Percentiles rank a stretch among this genome's conserved stretches.
Evolutionary conservation across 139 green algal genomes (phyloP).

Genomic region (Astrephomene gubernaculifera): DNA sequence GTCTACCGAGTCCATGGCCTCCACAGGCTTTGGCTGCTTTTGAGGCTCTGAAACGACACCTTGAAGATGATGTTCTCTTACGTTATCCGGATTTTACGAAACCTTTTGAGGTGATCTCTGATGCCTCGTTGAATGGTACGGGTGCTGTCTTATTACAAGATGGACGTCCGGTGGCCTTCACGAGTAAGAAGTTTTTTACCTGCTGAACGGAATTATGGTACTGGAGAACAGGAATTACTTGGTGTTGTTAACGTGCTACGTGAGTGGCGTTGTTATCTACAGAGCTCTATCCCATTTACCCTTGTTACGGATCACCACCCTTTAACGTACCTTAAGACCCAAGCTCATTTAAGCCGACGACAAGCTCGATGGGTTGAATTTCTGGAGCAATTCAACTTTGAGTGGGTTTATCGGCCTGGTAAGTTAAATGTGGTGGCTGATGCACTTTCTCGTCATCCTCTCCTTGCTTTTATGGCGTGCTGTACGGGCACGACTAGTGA

Average conservation of each 20-base stretch:
- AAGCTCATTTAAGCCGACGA: background rate
- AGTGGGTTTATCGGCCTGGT: conserved; percentile 1
- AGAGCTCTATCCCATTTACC: background rate
- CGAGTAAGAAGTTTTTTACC: background rate
- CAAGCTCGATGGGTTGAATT: conserved; percentile 19
- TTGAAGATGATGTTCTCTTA: background rate
- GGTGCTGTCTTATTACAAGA: conserved; percentile 3
- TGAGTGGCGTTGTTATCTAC: background rate
- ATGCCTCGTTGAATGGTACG: conserved; percentile 1
- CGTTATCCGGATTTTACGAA: conserved; percentile 2
- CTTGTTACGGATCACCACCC: conserved; percentile 12
- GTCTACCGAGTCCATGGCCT: background rate
- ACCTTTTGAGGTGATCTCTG: conserved; percentile 1
- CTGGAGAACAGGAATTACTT: background rate
- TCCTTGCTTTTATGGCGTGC: background rate
- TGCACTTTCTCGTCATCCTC: background rate
- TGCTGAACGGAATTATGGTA: conserved; percentile 9
- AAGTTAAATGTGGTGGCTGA: conserved; percentile 18
- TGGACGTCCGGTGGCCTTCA: background rate
- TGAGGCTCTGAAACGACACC: background rate
- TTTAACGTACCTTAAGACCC: background rate
- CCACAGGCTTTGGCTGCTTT: background rate
- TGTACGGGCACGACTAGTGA: background rate
- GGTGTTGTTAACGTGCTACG: background rate
- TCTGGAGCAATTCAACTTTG: conserved; percentile 1